Base-by-base conservation (phyloP, 768 basidiomycete genomes). In the Mrakia hoshinonis region DNA sequence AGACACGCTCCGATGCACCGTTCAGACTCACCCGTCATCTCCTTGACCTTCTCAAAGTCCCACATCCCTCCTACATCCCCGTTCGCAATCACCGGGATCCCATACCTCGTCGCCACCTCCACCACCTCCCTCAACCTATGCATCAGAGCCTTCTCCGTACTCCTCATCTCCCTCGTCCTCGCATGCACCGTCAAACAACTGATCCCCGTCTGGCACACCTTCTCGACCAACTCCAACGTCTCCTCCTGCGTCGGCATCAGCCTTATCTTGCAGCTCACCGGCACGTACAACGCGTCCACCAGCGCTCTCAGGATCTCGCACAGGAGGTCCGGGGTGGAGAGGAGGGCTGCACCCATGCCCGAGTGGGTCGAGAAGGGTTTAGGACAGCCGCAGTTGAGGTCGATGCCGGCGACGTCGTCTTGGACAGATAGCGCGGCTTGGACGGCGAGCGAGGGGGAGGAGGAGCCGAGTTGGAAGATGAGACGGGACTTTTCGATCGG, bases 311-410 rank as follows among this genome's bases (percentile, higher is more conserved):
- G 84, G 76, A 99, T 97, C 24, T 88, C 84, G 77, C 92, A 93
- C 11, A 99, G 84, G 39, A 92, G 82, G 76, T 97, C 92, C 0
- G 96, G 93, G 46, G 89, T 95, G 4, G 89, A 87, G 64, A 99
- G 85, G 18, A 99, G 83, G 3, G 94, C 95, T 0, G 96, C 95
- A 11, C 96, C 96, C 94, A 98, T 98, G 0, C 96, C 96, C 0
- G 88, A 81, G 75, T 90, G 89, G 0, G 91, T 92, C 26, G 92
- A 95, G 80, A 97, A 97, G 0, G 93, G 90, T 76, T 95, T 95
- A 0, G 94, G 94, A 77, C 95, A 99, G 0, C 95, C 96, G 77
- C 96, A 98, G 79, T 98, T 98, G 73, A 99, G 87, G 79, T 98
- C 96, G 76, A 99, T 84, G 24, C 94, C 96, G 0, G 93, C 87